Conservation (phyloP, 495 filamentous ascomycete species). For the Hypomontagnella submonticulosa region DNA sequence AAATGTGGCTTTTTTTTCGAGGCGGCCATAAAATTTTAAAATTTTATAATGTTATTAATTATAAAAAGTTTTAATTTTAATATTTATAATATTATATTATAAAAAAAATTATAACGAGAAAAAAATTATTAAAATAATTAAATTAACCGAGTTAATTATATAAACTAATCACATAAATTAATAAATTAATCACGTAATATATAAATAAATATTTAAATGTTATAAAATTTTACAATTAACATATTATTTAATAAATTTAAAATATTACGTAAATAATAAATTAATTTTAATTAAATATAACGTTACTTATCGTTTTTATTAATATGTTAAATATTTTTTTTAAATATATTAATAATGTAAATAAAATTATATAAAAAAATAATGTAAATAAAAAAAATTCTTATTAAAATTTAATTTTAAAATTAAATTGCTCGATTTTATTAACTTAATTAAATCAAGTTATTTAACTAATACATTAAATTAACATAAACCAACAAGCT, state of each 20-base stretch:
- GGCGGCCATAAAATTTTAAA: too few species aligned
- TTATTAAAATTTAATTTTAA: background rate
- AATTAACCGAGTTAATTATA: background rate
- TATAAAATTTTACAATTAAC: background rate
- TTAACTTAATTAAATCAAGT: background rate
- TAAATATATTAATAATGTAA: background rate
- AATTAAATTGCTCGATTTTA: background rate
- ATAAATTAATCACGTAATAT: slow-evolving; percentile 5
- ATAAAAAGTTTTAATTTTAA: too few species aligned
- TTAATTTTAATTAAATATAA: too few species aligned
- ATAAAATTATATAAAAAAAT: background rate
- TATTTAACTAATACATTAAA: slow-evolving; percentile 7
- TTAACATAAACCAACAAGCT: too few species aligned
- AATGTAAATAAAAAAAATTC: background rate
- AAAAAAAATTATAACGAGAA: too few species aligned
- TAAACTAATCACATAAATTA: slow-evolving; percentile 10
- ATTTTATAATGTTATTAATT: too few species aligned
- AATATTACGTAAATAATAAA: too few species aligned
- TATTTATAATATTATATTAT: too few species aligned
- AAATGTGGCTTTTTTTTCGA: too few species aligned
- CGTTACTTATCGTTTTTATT: background rate
- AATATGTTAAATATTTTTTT: background rate
- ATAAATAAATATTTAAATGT: slow-evolving; percentile 5
- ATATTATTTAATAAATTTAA: slow-evolving; percentile 5
- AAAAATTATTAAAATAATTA: too few species aligned